phyloP scores from a whole-genome alignment of 345 rosid genomes.

The Aurinia saxatilis region DNA sequence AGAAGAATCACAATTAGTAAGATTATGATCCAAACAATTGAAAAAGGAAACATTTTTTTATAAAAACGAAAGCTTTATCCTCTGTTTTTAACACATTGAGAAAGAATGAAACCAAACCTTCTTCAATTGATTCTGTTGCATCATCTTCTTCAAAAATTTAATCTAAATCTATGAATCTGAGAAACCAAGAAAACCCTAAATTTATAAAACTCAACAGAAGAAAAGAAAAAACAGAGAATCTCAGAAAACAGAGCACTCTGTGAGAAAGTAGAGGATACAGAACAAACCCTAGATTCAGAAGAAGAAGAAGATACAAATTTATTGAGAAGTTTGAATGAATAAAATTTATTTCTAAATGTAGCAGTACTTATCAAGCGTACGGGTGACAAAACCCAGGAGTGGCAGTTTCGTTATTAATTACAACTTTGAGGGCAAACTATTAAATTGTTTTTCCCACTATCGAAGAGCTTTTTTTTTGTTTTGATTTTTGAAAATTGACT shows the following conservation, averaged over 20 bases:
- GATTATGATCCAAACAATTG: not conserved
- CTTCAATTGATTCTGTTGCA: constrained; percentile 28
- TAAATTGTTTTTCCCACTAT: not conserved
- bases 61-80: not conserved
- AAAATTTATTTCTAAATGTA: not conserved
- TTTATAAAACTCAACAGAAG: not conserved
- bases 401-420: not conserved
- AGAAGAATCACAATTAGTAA: not conserved
- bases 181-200: constrained; percentile 10
- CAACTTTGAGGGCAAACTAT: not conserved
- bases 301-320: constrained; percentile 9
- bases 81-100: not conserved
- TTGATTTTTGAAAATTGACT: no score
- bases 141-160: constrained; percentile 16
- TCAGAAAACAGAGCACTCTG: not conserved
- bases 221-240: not conserved
- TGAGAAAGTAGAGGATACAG: not conserved
- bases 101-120: constrained; percentile 1
- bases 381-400: constrained; percentile 18
- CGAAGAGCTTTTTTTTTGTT: not conserved
- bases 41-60: not conserved
- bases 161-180: not conserved
- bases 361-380: constrained; percentile 17
- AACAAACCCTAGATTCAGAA: constrained; percentile 23
- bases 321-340: constrained; percentile 10